Percentiles rank a stretch among this genome's conserved stretches.
Conservation (phyloP, 2,329 filamentous ascomycete species). For the Penicillium decumbens region DNA sequence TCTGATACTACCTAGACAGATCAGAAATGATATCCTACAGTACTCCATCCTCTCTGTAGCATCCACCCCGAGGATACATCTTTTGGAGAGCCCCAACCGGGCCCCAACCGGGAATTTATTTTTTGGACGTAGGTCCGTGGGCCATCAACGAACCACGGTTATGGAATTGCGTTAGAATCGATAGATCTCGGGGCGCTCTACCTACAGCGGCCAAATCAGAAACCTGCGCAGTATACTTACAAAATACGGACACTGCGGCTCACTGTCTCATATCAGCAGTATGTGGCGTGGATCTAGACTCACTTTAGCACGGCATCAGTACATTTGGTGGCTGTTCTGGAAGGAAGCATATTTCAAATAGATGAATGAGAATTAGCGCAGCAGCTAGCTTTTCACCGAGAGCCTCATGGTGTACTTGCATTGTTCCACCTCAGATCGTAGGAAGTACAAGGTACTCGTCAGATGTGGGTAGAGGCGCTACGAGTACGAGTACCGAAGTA, state of each 20-base stretch:
- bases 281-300: background rate
- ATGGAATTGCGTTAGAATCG: background rate
- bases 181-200: background rate
- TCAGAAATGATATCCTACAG: background rate
- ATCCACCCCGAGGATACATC: background rate
- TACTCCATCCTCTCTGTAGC: background rate
- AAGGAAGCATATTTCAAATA: background rate
- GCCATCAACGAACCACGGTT: background rate
- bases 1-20: constrained; percentile 1
- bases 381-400: background rate
- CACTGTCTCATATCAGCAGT: background rate
- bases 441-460: background rate
- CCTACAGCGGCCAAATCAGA: background rate
- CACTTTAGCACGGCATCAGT: background rate
- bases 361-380: background rate
- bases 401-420: background rate
- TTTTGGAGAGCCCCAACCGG: background rate
- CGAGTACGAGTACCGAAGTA: background rate
- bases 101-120: background rate
- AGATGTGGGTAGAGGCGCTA: too few species aligned
- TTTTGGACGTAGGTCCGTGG: constrained; percentile 4
- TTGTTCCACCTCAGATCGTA: background rate
- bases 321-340: background rate
- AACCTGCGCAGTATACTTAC: background rate
- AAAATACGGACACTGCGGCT: background rate